A percentile compares a stretch with the other conserved stretches of the same genome.
Evolutionary conservation across 768 basidiomycete species (phyloP).

Genomic region (Pulveroboletus sp.): DNA sequence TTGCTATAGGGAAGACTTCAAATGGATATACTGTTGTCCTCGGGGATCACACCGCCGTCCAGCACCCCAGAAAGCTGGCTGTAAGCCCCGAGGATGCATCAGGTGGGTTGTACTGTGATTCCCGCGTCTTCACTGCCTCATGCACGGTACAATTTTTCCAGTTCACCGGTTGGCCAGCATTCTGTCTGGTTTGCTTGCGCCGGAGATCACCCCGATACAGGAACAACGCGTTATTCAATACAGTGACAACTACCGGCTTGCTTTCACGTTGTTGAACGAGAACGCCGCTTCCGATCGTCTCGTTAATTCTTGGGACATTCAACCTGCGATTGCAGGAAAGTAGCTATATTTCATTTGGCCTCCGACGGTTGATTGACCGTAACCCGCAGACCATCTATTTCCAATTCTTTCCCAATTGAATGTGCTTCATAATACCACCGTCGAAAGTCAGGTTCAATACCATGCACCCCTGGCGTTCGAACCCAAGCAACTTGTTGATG

Average conservation of each 20-base stretch:
- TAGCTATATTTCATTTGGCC: slow-evolving; percentile 16
- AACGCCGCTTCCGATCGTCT: slow-evolving; percentile 67
- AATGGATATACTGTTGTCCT: slow-evolving; percentile 22
- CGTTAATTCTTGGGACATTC: slow-evolving; percentile 71
- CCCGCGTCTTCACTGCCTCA: slow-evolving; percentile 7
- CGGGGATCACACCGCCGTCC: slow-evolving; percentile 24
- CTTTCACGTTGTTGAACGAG: slow-evolving; percentile 93
- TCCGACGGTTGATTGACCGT: slow-evolving; percentile 15
- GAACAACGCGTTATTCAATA: slow-evolving; percentile 66
- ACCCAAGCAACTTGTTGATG: slow-evolving; percentile 39
- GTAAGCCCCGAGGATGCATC: slow-evolving; percentile 26
- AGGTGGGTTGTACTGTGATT: slow-evolving; percentile 20
- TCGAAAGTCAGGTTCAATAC: slow-evolving; percentile 93
- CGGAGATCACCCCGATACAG: slow-evolving; percentile 46
- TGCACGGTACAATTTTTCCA: slow-evolving; percentile 18
- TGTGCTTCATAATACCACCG: slow-evolving; percentile 82
- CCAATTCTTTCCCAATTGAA: slow-evolving; percentile 62
- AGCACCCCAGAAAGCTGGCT: slow-evolving; percentile 16
- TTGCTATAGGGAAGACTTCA: slow-evolving; percentile 13
- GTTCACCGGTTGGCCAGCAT: slow-evolving; percentile 39
- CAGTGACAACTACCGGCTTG: slow-evolving; percentile 76
- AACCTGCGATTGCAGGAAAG: slow-evolving; percentile 61
- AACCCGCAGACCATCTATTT: slow-evolving; percentile 57
- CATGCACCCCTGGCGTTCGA: slow-evolving; percentile 87
- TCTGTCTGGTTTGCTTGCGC: slow-evolving; percentile 39